Evolutionary conservation across 805 yeast species (phyloP), one percentile per base, ranked within the genome.

Genomic region (Sugiyamaella chiloensis): DNA sequence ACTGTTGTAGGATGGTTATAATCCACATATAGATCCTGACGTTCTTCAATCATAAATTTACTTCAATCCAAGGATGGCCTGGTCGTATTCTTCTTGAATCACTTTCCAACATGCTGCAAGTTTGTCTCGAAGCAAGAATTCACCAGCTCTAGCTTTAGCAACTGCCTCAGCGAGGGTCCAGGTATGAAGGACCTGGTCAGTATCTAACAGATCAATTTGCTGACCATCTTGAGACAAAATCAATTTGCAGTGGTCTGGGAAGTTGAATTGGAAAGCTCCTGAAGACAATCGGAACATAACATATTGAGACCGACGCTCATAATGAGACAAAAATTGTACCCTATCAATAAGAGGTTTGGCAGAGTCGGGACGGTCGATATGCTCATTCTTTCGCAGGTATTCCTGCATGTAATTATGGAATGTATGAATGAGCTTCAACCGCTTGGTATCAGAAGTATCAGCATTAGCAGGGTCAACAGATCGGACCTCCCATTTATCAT

Each of bases 241-340:
- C 47, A 90, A 69, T 68, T 93, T 93, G 67, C 85, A 90, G 62
- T 93, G 99, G 68, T 93, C 98, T 64, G 85, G 85, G 69, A 93
- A 93, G 68, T 93, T 93, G 71, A 90, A 90, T 66, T 93, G 99
- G 66, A 86, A 81, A 35, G 88, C 83, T 17, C 96, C 96, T 62
- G 89, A 87, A 61, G 95, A 87, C 71, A 93, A 70, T 65, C 88
- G 91, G 70, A 93, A 93, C 95, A 90, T 85, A 47, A 90, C 87
- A 63, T 79, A 87, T 53, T 81, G 83, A 40, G 81, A 77, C 46
- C 83, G 81, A 65, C 98, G 81, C 20, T 87, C 80, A 62, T 86
- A 88, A 58, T 95, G 77, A 70, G 93, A 81, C 55, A 91, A 73
- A 64, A 85, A 89, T 21, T 34, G 37, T 9, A 87, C 62, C 36